Percentiles rank a stretch among this genome's conserved stretches.
phyloP scores from a whole-genome alignment of 2,329 filamentous ascomycete genomes.

The Anisogramma anomala region DNA sequence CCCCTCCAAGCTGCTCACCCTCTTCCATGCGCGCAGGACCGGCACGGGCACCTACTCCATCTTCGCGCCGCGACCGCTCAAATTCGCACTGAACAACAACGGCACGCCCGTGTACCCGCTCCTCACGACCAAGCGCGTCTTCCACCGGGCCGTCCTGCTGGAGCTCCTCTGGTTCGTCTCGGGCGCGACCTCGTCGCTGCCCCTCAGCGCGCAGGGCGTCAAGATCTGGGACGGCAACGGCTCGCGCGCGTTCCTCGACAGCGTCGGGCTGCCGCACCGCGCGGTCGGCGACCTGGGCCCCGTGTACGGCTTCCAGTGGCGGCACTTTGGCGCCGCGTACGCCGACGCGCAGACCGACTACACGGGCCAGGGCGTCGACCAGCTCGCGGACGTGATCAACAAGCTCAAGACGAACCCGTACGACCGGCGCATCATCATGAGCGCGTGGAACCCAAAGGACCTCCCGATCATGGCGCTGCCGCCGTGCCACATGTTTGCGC shows the following conservation, averaged over 20 bases:
- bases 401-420: slow-evolving; percentile 78
- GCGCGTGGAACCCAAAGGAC: slow-evolving; percentile 87
- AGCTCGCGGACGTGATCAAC: slow-evolving; percentile 78
- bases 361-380: slow-evolving; percentile 78
- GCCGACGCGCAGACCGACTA: slow-evolving; percentile 71
- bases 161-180: slow-evolving; percentile 95
- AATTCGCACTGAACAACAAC: slow-evolving; percentile 65
- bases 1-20: slow-evolving; percentile 5
- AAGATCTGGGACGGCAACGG: slow-evolving; percentile 99
- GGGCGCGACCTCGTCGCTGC: slow-evolving; percentile 66
- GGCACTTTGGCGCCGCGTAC: slow-evolving; percentile 92
- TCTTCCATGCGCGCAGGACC: slow-evolving; percentile 42
- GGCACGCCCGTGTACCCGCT: slow-evolving; percentile 66
- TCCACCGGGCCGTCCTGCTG: slow-evolving; percentile 75
- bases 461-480: slow-evolving; percentile 80
- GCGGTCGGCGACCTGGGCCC: slow-evolving; percentile 84
- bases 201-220: slow-evolving; percentile 68
- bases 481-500: slow-evolving; percentile 95
- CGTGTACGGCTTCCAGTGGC: slow-evolving; percentile 98
- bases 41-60: slow-evolving; percentile 86
- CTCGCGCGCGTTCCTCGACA: slow-evolving; percentile 79
- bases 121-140: slow-evolving; percentile 94
- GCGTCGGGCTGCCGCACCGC: slow-evolving; percentile 67
- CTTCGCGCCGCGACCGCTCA: slow-evolving; percentile 76
- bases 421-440: slow-evolving; percentile 80